A percentile compares a stretch with the other conserved stretches of the same genome.
Evolutionary conservation across 2,329 filamentous ascomycete genomes (phyloP).

Genomic region (Neofusicoccum sp.): DNA sequence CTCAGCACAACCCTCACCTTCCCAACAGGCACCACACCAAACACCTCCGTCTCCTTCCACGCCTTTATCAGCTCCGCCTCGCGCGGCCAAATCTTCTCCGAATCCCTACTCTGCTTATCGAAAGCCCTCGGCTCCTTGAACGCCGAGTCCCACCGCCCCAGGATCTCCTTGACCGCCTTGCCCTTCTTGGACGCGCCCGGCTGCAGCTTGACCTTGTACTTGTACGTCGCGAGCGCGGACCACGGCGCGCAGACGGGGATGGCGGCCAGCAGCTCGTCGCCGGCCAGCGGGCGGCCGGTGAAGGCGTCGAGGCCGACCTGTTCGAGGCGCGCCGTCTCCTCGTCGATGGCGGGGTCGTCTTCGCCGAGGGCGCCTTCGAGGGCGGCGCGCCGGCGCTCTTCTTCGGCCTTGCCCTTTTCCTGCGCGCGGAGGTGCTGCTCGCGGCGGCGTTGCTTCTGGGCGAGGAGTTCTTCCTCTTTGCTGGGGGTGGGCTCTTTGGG

Average conservation of each 20-base stretch:
- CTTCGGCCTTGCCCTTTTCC: conserved; percentile 71
- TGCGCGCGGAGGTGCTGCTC: conserved; percentile 78
- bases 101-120: conserved; percentile 49
- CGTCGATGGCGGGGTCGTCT: conserved; percentile 54
- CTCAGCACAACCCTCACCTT: conserved; percentile 78
- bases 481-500: conserved; percentile 60
- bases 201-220: conserved; percentile 94
- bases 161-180: conserved; percentile 85
- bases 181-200: conserved; percentile 89
- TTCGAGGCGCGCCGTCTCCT: conserved; percentile 50
- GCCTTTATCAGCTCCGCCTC: conserved; percentile 82
- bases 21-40: conserved; percentile 76
- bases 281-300: conserved; percentile 72
- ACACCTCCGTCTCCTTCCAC: conserved; percentile 77
- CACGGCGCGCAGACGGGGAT: conserved; percentile 64
- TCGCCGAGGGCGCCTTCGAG: conserved; percentile 27
- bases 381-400: conserved; percentile 60
- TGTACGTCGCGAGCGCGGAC: conserved; percentile 66
- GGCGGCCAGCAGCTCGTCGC: conserved; percentile 75
- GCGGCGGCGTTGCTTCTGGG: conserved; percentile 70
- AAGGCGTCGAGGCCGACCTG: conserved; percentile 65
- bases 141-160: conserved; percentile 75
- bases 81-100: conserved; percentile 76
- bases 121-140: conserved; percentile 49
- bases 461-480: conserved; percentile 69